Percentiles rank a stretch among this genome's conserved stretches.
Conservation (phyloP, 2,329 filamentous ascomycete species). For the Ophiostoma sp. region DNA sequence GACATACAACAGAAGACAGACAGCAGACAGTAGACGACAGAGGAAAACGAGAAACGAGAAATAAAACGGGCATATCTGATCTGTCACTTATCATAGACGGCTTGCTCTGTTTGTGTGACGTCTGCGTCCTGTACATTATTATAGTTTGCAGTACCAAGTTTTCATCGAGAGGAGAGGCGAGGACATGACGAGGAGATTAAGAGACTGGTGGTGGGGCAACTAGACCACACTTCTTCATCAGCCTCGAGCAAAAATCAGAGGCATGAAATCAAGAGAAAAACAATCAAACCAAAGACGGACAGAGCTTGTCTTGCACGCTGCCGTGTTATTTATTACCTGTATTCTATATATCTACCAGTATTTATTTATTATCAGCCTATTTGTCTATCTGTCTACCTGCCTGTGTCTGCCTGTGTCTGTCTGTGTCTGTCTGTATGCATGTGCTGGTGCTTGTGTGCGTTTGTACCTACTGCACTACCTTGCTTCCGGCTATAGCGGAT, state of each 20-base stretch:
- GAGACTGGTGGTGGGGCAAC: not conserved
- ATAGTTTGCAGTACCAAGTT: not conserved
- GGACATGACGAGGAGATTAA: not conserved
- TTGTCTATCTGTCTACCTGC: not conserved
- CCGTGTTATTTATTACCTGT: too few species aligned
- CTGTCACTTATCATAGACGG: conserved; percentile 10
- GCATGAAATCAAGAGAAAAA: not conserved
- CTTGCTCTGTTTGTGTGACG: conserved; percentile 10
- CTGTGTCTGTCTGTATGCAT: not conserved
- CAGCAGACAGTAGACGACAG: not conserved
- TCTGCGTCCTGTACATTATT: not conserved
- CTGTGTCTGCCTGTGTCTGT: not conserved
- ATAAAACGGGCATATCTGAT: conserved; percentile 9
- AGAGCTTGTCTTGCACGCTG: not conserved
- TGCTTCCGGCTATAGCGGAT: not conserved
- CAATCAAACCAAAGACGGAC: not conserved
- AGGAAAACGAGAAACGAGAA: conserved; percentile 7
- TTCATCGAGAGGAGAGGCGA: not conserved
- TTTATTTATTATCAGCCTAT: not conserved
- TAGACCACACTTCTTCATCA: not conserved
- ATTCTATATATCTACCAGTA: too few species aligned
- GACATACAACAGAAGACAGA: not conserved
- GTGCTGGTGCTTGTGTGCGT: not conserved
- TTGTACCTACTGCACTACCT: conserved; percentile 4
- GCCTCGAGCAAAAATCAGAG: not conserved